Conservation (phyloP, 371 early-diverging fungal genomes). For the Syncephalastrum sp. region DNA sequence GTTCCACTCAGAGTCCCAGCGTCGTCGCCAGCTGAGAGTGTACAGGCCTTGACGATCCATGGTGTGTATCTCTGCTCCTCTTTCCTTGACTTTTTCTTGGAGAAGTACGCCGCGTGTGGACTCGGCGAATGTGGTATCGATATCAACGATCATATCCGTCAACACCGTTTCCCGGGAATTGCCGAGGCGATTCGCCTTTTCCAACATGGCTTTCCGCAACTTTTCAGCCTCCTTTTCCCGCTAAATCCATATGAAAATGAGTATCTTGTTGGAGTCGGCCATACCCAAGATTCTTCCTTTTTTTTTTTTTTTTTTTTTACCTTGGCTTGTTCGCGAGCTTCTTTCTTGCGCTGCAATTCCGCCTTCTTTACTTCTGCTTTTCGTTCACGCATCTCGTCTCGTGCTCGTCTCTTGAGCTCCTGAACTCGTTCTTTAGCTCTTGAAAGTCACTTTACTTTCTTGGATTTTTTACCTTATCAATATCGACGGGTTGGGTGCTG, state of each 20-base stretch:
- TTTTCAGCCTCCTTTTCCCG: slow-evolving; percentile 45
- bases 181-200: slow-evolving; percentile 41
- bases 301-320: not conserved
- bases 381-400: not conserved
- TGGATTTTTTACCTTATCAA: not conserved
- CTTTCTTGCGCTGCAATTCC: slow-evolving; percentile 8
- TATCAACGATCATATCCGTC: slow-evolving; percentile 55
- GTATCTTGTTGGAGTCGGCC: not conserved
- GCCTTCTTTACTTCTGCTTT: slow-evolving; percentile 16
- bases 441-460: slow-evolving; percentile 1
- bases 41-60: slow-evolving; percentile 4
- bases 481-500: no score
- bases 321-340: slow-evolving; percentile 10
- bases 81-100: slow-evolving; percentile 1
- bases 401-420: slow-evolving; percentile 1
- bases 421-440: no score
- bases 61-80: slow-evolving; percentile 6
- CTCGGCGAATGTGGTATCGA: slow-evolving; percentile 31
- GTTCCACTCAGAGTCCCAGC: slow-evolving; percentile 54
- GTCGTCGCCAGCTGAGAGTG: slow-evolving; percentile 51
- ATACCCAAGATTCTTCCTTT: no score
- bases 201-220: slow-evolving; percentile 26
- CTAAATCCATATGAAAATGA: slow-evolving; percentile 6
- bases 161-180: slow-evolving; percentile 38
- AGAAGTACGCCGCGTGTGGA: slow-evolving; percentile 17